Conservation (phyloP, 192 early-diverging fungal species). For the Coemansia sp. region DNA sequence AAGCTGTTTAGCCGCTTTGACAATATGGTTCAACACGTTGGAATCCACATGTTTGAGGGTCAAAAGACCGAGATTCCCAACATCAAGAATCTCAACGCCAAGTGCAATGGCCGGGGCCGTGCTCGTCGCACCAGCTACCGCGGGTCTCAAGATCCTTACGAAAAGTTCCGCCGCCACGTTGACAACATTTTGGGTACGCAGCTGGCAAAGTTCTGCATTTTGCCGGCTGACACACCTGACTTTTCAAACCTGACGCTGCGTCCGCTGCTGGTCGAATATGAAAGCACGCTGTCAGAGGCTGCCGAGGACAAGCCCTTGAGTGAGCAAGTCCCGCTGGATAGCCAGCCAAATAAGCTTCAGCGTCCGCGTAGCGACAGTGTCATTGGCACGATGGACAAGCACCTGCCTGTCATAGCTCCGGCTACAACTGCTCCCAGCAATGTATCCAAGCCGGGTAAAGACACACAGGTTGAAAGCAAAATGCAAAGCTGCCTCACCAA, state of each 20-base stretch:
- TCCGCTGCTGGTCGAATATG: constrained; percentile 35
- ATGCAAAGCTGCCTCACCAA: background rate
- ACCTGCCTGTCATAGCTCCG: constrained; percentile 1
- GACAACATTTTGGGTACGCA: constrained; percentile 31
- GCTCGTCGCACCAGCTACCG: constrained; percentile 55
- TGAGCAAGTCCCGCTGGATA: background rate
- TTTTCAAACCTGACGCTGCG: constrained; percentile 55
- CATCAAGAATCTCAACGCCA: constrained; percentile 53
- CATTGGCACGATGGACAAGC: constrained; percentile 35
- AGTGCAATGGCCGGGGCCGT: constrained; percentile 52
- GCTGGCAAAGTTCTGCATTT: constrained; percentile 42
- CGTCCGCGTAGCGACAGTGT: constrained; percentile 50
- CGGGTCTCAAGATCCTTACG: constrained; percentile 35
- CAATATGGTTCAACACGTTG: constrained; percentile 82
- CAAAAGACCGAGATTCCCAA: constrained; percentile 53
- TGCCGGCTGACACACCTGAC: constrained; percentile 48
- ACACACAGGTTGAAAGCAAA: background rate
- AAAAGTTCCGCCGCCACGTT: constrained; percentile 51
- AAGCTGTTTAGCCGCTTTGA: constrained; percentile 74
- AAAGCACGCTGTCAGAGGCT: constrained; percentile 2
- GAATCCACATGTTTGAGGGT: constrained; percentile 61
- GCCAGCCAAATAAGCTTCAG: constrained; percentile 10
- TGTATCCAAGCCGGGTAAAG: background rate
- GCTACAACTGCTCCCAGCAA: background rate
- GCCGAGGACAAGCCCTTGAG: constrained; percentile 19